Conservation (phyloP, 306 rosid species). For the Quercus glauca region DNA sequence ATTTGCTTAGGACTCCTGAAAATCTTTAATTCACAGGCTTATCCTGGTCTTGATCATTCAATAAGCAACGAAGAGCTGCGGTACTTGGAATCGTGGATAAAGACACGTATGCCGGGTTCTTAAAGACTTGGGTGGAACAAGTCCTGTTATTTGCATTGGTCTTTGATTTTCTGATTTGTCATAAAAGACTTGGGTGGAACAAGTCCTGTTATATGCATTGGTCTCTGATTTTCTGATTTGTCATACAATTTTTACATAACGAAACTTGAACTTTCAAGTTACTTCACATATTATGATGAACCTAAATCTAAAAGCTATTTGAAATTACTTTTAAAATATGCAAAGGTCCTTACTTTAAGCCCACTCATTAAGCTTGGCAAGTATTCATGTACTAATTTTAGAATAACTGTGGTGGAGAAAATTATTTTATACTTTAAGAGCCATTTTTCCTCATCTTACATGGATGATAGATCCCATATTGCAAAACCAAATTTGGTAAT, state of each 20-base stretch:
- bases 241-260: not conserved
- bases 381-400: too few relatives aligned
- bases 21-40: conserved; percentile 44
- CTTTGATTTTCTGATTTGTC: not conserved
- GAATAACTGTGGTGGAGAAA: too few relatives aligned
- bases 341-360: too few relatives aligned
- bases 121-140: conserved; percentile 29
- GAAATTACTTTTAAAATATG: not conserved
- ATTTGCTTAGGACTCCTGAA: conserved; percentile 8
- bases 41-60: conserved; percentile 75
- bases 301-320: not conserved
- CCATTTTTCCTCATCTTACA: too few relatives aligned
- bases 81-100: conserved; percentile 76
- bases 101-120: conserved; percentile 57
- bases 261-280: not conserved
- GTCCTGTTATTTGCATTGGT: not conserved
- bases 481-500: too few relatives aligned
- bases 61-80: conserved; percentile 59
- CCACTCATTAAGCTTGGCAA: too few relatives aligned
- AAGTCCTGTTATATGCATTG: not conserved
- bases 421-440: too few relatives aligned
- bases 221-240: not conserved
- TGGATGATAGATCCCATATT: too few relatives aligned
- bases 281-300: not conserved
- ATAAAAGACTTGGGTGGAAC: conserved; percentile 6